phyloP scores from a whole-genome alignment of 129 eudicot species.

The Apium graveolens region DNA sequence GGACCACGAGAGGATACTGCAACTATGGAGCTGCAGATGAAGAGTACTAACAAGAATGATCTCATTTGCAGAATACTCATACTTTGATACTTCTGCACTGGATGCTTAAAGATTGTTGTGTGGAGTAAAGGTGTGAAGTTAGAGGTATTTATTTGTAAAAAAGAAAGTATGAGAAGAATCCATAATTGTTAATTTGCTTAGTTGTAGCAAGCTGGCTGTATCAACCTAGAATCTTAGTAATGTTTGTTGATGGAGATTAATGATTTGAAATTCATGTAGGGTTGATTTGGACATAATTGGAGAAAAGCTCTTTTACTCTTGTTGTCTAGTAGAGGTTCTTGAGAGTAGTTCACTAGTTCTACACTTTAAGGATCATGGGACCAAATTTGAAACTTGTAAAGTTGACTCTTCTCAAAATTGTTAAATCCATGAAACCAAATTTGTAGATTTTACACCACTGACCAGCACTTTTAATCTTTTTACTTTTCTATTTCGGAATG shows the following conservation, averaged over 20 bases:
- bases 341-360: not conserved
- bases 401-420: not conserved
- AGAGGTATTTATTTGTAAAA: not conserved
- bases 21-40: conserved; percentile 4
- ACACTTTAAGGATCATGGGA: not conserved
- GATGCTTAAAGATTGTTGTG: not conserved
- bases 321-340: conserved; percentile 18
- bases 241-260: not conserved
- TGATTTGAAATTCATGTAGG: conserved; percentile 24
- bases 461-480: not conserved
- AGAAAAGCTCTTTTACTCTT: not conserved
- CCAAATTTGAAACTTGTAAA: not conserved
- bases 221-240: conserved; percentile 15
- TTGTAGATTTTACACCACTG: not conserved
- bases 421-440: not conserved
- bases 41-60: not conserved
- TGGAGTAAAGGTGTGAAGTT: not conserved
- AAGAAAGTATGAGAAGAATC: not conserved
- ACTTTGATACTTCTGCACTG: not conserved
- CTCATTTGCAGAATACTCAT: not conserved
- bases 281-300: conserved; percentile 23
- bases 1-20: conserved; percentile 10
- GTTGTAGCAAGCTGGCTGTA: conserved; percentile 58
- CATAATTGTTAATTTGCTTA: conserved; percentile 21
- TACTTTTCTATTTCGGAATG: too few relatives aligned